These are phyloP conservation scores for Saccharomyces eubayanus DNA, from an alignment of 805 yeast species.

Conservation along the genomic window DNA sequence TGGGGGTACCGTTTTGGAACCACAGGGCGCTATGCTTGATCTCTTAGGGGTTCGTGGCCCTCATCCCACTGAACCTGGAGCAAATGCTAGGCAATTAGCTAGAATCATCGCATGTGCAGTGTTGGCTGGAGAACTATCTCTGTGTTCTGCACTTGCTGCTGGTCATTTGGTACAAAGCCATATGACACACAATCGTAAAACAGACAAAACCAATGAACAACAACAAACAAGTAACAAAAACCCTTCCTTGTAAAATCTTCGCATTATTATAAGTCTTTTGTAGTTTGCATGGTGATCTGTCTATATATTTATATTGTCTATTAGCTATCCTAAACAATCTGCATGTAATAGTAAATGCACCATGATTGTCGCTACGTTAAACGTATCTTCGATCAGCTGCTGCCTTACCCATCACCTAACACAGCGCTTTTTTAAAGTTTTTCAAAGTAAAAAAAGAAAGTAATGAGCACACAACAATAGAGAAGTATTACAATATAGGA, in stretches of 20 bases:
- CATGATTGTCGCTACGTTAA: not conserved
- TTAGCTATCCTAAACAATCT: not conserved
- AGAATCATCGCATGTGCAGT: slow-evolving; percentile 89
- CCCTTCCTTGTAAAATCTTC: not conserved
- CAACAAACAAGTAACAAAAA: not conserved
- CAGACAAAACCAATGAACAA: not conserved
- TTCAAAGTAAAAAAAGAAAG: not conserved
- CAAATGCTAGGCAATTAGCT: slow-evolving; percentile 89
- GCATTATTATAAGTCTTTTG: not conserved
- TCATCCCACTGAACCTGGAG: slow-evolving; percentile 87
- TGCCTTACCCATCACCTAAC: not conserved
- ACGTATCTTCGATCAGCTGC: not conserved
- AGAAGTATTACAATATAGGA: not conserved
- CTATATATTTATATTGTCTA: not conserved
- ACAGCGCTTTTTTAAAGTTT: not conserved
- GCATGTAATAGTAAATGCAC: not conserved
- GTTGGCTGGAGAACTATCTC: slow-evolving; percentile 89
- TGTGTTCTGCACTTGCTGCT: slow-evolving; percentile 94
- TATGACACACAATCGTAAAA: slow-evolving; percentile 80
- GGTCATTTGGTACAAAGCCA: slow-evolving; percentile 97
- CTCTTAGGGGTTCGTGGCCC: slow-evolving; percentile 94
- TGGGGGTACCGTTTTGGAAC: slow-evolving; percentile 96
- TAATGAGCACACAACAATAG: not conserved
- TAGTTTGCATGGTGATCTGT: not conserved
- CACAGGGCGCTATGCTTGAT: slow-evolving; percentile 94